Evolutionary conservation across 2,329 filamentous ascomycete species (phyloP).

Genomic region (Teratosphaeria destructans): DNA sequence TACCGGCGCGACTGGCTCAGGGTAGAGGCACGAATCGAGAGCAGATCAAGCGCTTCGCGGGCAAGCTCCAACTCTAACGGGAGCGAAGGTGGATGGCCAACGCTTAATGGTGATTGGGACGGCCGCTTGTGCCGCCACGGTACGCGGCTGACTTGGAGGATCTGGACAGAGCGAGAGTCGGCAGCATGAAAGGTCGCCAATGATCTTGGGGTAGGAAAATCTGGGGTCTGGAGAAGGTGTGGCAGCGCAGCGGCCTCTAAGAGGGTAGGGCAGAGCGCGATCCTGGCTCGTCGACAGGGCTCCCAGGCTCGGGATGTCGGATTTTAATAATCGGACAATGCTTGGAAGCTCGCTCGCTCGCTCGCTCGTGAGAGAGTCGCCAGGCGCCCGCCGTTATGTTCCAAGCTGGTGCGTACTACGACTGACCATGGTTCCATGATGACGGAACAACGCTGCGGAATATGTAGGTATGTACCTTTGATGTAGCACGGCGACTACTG

Average conservation of each 20-base stretch:
- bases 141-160: not conserved
- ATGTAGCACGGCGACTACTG: not conserved
- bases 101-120: constrained; percentile 1
- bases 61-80: constrained; percentile 15
- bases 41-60: not conserved
- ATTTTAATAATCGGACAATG: not conserved
- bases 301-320: not conserved
- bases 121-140: not conserved
- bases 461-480: not conserved
- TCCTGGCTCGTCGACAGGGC: not conserved
- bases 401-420: not conserved
- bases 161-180: not conserved
- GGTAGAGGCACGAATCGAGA: not conserved
- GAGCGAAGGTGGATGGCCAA: constrained; percentile 4
- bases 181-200: not conserved
- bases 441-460: not conserved
- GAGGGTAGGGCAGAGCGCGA: not conserved
- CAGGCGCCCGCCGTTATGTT: not conserved
- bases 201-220: constrained; percentile 14
- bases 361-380: not conserved
- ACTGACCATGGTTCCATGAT: not conserved
- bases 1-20: not conserved
- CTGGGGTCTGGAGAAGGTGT: constrained; percentile 17
- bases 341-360: not conserved
- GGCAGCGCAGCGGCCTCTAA: not conserved